Conservation (phyloP, 768 basidiomycete species). For the Peribolospora kevripleyi region DNA sequence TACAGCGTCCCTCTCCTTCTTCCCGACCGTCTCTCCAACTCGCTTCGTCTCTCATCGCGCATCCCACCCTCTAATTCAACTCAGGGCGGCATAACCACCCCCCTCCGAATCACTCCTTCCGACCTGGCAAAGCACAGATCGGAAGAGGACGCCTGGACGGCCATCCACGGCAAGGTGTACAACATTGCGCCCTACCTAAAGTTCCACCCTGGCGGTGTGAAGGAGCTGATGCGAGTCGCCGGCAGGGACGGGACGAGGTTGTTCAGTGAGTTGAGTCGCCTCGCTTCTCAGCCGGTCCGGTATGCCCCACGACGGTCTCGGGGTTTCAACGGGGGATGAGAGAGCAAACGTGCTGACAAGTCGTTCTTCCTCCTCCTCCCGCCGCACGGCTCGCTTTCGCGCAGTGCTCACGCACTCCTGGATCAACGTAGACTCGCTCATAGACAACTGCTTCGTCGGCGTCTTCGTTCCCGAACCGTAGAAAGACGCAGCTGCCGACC, state of each 20-base stretch:
- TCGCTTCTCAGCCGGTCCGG: not conserved
- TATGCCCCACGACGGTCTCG: not conserved
- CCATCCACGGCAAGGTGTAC: slow-evolving; percentile 80
- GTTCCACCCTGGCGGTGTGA: slow-evolving; percentile 85
- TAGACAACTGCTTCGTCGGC: slow-evolving; percentile 77
- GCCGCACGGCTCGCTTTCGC: not conserved
- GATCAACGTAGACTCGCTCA: slow-evolving; percentile 92
- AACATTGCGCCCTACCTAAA: slow-evolving; percentile 78
- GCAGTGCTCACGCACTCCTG: slow-evolving; percentile 76
- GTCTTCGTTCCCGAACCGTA: slow-evolving; percentile 45
- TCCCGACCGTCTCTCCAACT: not conserved
- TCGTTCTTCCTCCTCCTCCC: not conserved
- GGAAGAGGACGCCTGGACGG: slow-evolving; percentile 74
- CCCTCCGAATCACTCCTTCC: slow-evolving; percentile 48
- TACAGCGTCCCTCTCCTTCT: not conserved
- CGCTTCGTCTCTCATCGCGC: not conserved
- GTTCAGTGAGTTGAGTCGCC: slow-evolving; percentile 39
- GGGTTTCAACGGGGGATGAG: not conserved
- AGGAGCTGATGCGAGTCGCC: slow-evolving; percentile 79
- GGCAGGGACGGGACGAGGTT: slow-evolving; percentile 78
- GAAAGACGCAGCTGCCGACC: not conserved
- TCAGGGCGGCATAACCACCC: slow-evolving; percentile 40
- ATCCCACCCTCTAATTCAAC: too few species aligned
- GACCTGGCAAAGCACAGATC: slow-evolving; percentile 58
- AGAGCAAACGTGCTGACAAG: not conserved